Evolutionary conservation across 2,329 filamentous ascomycete species (phyloP), one percentile per base, ranked within the genome.

Genomic region (Podosphaera fusca): DNA sequence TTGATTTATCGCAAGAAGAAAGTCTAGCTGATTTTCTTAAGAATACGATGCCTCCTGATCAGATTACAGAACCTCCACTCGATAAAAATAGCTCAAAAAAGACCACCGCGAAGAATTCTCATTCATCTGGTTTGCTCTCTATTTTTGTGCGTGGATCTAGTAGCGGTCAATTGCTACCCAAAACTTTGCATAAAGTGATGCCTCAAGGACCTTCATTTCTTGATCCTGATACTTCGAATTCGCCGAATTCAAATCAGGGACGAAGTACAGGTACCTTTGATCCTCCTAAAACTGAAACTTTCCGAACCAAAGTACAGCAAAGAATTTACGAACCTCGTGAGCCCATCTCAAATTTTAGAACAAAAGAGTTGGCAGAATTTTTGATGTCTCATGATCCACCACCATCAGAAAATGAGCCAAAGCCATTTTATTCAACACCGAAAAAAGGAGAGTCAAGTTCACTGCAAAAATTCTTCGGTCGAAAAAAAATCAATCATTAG

Each of bases 21-120:
- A 84, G 79, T 60, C 68, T 89, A 54, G 78, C 83, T 36, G 85
- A 89, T 61, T 89, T 89, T 65, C 68, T 89, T 46, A 78, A 76
- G 59, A 85, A 79, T 67, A 81, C 77, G 59, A 76, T 82, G 45
- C 84, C 85, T 4, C 82, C 84, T 0, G 72, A 75, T 60, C 71
- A 76, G 14, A 35, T 46, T 2, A 64, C 61, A 42, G 59, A 66
- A 0, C 58, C 60, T 36, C 59, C 62, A 21, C 63, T 63, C 38
- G 61, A 60, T 2, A 53, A 59, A 5, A 59, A 55, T 9, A 51
- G 59, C 8, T 40, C 56, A 7, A 61, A 59, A 46, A 67, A 67
- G 58, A 64, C 64, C 4, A 72, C 78, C 6, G 81, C 78, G 70
- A 84, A 82, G 72, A 84, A 83, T 70, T 72, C 74, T 10, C 82